Percentiles rank a stretch among this genome's conserved stretches.
Evolutionary conservation across 2,329 filamentous ascomycete species (phyloP).

Genomic region (Colletotrichum filicis): DNA sequence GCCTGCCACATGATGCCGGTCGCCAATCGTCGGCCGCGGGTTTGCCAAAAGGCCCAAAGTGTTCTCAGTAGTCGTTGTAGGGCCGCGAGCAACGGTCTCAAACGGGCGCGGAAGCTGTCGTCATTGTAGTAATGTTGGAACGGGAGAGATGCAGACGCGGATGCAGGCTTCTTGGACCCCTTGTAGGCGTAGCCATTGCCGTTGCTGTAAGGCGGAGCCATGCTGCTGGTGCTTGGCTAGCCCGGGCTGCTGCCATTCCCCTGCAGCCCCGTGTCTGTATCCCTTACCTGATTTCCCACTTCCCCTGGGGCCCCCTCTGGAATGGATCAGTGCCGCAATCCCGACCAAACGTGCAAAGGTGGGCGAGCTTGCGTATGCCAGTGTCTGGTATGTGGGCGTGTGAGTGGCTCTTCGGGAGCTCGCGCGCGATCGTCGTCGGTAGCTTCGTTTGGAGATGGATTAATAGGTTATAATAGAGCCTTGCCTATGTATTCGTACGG

Average conservation of each 20-base stretch:
- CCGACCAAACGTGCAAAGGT: neutral
- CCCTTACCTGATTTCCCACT: conserved; percentile 17
- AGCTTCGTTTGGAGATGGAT: conserved; percentile 2
- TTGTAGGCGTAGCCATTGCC: conserved; percentile 41
- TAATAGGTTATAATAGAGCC: neutral
- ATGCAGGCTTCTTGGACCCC: conserved; percentile 17
- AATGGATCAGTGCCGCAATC: conserved; percentile 22
- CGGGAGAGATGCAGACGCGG: conserved; percentile 5
- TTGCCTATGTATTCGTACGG: neutral
- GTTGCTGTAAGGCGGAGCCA: conserved; percentile 52
- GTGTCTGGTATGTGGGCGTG: conserved; percentile 6
- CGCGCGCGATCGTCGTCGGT: conserved; percentile 26
- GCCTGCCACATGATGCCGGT: conserved; percentile 23
- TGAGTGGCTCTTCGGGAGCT: conserved; percentile 7
- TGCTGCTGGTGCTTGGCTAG: conserved; percentile 30
- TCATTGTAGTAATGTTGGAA: conserved; percentile 37
- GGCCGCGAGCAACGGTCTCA: conserved; percentile 18
- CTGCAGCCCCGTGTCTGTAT: conserved; percentile 14
- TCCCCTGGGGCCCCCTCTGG: conserved; percentile 5
- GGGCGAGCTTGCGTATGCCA: conserved; percentile 22
- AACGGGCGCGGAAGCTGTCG: conserved; percentile 36
- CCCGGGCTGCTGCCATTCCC: conserved; percentile 42
- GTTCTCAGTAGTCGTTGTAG: conserved; percentile 13
- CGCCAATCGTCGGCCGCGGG: conserved; percentile 26
- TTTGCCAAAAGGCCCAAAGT: conserved; percentile 29